A percentile compares a stretch with the other conserved stretches of the same genome.
phyloP scores from a whole-genome alignment of 2,329 filamentous ascomycete species.

The Colletotrichum spaethianum region DNA sequence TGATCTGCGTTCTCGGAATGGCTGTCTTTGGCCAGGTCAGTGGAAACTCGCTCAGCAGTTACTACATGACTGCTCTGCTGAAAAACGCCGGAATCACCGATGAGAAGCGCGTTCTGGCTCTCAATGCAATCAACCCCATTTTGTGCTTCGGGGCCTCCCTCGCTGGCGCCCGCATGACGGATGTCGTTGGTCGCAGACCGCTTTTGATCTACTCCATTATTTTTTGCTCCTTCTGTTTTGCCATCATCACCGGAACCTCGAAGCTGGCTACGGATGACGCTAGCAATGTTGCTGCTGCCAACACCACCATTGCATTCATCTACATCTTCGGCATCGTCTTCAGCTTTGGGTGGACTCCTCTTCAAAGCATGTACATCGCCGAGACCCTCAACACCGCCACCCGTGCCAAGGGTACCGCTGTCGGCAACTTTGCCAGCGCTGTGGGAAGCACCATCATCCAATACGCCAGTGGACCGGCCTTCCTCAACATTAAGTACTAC shows the following conservation, averaged over 20 bases:
- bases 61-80: conserved; percentile 58
- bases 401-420: no score
- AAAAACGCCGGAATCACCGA: conserved; percentile 65
- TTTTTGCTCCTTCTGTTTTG: conserved; percentile 62
- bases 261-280: conserved; percentile 57
- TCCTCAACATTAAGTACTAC: conserved; percentile 59
- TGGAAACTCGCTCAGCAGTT: conserved; percentile 64
- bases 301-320: conserved; percentile 64
- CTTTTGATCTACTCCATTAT: conserved; percentile 64
- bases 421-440: conserved; percentile 47
- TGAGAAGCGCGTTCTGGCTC: conserved; percentile 61
- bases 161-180: conserved; percentile 68
- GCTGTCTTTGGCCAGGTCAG: conserved; percentile 68
- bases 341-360: conserved; percentile 65
- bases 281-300: conserved; percentile 54
- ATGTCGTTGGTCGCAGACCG: conserved; percentile 70
- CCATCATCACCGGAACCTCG: conserved; percentile 63
- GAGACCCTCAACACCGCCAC: conserved; percentile 46
- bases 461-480: conserved; percentile 60
- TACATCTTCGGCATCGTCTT: conserved; percentile 68
- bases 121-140: conserved; percentile 68
- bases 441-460: conserved; percentile 57
- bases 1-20: conserved; percentile 66
- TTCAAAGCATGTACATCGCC: conserved; percentile 65
- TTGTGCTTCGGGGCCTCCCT: conserved; percentile 66